Base-by-base conservation (phyloP, 2,329 filamentous ascomycete genomes). In the Apiospora hydei region DNA sequence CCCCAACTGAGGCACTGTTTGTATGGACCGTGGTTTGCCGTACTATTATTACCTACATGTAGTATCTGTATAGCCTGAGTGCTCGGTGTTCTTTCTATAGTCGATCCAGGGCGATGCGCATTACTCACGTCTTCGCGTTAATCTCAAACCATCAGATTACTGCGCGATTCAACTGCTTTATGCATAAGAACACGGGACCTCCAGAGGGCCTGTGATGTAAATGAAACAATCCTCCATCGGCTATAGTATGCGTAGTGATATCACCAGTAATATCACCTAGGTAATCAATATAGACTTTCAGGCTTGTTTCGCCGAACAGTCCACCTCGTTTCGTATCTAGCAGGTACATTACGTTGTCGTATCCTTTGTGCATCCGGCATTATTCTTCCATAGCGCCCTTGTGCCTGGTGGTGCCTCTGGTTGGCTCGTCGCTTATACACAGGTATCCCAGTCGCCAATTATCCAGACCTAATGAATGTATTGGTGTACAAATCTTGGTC, bases 351-450 rank as follows among this genome's bases (percentile, higher is more conserved):
- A 41, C 34, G 34, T 41, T 64, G 4, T 34, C 21, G 53, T 38
- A n/a, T 41, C n/a, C 57, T 64, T 64, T 64, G 57, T 64, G 57
- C 57, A 64, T n/a, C 57, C 30, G 57, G 57, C 57, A 64, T 64
- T 41, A 41, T 64, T 64, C 16, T 64, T n/a, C 57, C 57, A 41
- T 13, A 41, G 13, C n/a, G 57, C 21, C 34, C 21, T 64, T 24
- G 34, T 64, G 57, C 34, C 57, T 64, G 4, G 57, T 34, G 26
- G 26, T 57, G 24, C 30, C 57, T n/a, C 26, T 64, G 57, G 57
- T 64, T 64, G 57, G 57, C 57, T n/a, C 30, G 57, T 41, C 57
- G 2, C 53, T 61, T 38, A 61, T 38, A 61, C 53, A 61, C 53
- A 34, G 53, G 16, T 16, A 61, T 34, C 53, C 53, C 53, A 34